Conservation (phyloP, 305 asterid species). For the Fraxinus ornus region DNA sequence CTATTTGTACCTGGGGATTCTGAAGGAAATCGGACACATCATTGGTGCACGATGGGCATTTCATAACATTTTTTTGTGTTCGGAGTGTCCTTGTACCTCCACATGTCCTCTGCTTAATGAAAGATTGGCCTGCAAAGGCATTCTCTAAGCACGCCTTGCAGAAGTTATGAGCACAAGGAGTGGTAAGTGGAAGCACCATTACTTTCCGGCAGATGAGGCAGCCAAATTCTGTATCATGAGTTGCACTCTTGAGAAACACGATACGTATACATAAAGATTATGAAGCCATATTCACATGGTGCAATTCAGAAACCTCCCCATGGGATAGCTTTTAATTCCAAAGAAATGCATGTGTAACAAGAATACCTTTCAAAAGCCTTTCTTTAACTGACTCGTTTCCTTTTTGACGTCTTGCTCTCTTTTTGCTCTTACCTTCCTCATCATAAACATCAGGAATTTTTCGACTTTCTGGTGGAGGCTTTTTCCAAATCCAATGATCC, state of each 20-base stretch:
- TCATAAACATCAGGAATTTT: slow-evolving; percentile 37
- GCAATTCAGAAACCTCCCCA: not conserved
- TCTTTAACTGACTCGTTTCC: slow-evolving; percentile 42
- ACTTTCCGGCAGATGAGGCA: slow-evolving; percentile 76
- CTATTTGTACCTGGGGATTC: slow-evolving; percentile 71
- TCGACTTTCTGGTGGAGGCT: slow-evolving; percentile 61
- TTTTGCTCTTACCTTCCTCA: slow-evolving; percentile 32
- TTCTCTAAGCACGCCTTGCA: slow-evolving; percentile 87
- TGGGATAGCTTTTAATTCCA: slow-evolving; percentile 1
- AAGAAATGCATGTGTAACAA: not conserved
- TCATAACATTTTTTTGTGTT: slow-evolving; percentile 80
- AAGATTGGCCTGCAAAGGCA: slow-evolving; percentile 76
- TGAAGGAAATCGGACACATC: slow-evolving; percentile 80
- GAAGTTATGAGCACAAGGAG: slow-evolving; percentile 94
- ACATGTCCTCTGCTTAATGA: slow-evolving; percentile 56
- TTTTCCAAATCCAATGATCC: slow-evolving; percentile 71
- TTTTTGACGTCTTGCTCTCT: slow-evolving; percentile 41
- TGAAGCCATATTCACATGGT: not conserved
- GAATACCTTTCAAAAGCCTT: slow-evolving; percentile 74
- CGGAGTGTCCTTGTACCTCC: slow-evolving; percentile 77
- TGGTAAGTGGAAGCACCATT: slow-evolving; percentile 73
- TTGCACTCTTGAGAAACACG: slow-evolving; percentile 8
- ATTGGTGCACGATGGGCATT: slow-evolving; percentile 69
- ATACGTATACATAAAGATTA: not conserved
- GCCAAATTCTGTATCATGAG: slow-evolving; percentile 59